Evolutionary conservation across 345 rosid genomes (phyloP), one percentile per base, ranked within the genome.

Genomic region (Bruguiera gymnorhiza): DNA sequence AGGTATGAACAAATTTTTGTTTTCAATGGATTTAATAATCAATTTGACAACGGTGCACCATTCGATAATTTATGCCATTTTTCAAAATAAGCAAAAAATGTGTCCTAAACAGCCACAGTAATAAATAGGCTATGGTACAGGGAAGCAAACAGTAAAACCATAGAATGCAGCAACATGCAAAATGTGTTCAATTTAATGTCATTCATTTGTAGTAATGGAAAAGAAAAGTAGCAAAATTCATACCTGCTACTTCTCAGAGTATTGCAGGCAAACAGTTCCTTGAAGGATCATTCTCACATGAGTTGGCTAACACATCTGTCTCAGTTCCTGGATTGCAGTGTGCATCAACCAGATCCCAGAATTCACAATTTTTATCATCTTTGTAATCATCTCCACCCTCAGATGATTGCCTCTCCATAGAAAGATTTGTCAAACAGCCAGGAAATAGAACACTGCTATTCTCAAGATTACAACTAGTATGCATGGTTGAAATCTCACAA

Each of bases 201-300:
- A 24, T 69, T 36, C 11, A n/a, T 36, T 36, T 37, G 30, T 4
- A 46, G 54, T 58, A 62, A 27, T 70, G 60, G 43, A 8, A 55
- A 24, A 5, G 55, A 65, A 30, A 32, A 32, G 34, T 13, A 54
- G 61, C 5, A 48, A 56, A 73, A 30, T 48, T 65, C 69, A 71
- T 23, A 26, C 48, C 79, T 89, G 93, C 88, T 77, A 87, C 64
- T 85, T 87, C 71, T 75, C 87, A n/a, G 78, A 70, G 80, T 62
- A 75, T 65, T 65, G 77, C 54, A 46, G 79, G 76, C 70, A 81
- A 46, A 79, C 63, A 66, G 51, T 76, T 83, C 75, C 75, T 70
- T 46, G 69, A 77, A 68, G 62, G 80, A 55, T 46, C 68, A 21
- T 76, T 80, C 73, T 78, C 80, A 56, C 83, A 79, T 63, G 83